These are phyloP conservation scores for Diplodia seriata DNA, from an alignment of 2,329 filamentous ascomycete species.

Conservation along the genomic window DNA sequence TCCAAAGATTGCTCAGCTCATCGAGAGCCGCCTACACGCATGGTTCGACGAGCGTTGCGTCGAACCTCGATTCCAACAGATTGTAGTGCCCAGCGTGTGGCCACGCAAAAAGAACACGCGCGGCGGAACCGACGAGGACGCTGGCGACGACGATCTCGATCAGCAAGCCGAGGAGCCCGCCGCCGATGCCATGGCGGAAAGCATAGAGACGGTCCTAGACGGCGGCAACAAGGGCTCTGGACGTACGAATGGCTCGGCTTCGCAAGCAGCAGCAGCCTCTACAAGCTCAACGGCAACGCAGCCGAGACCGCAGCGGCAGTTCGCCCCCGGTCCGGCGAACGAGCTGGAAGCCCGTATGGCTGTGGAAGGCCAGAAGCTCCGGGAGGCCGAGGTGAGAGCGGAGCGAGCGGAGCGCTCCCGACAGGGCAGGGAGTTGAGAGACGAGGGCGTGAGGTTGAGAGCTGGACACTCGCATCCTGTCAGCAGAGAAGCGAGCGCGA, in stretches of 20 bases:
- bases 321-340: constrained; percentile 16
- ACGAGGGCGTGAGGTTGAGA: constrained; percentile 7
- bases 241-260: neutral
- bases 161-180: constrained; percentile 25
- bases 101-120: constrained; percentile 83
- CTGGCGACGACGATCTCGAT: constrained; percentile 34
- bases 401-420: constrained; percentile 20
- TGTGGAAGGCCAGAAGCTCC: constrained; percentile 46
- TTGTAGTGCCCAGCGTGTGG: constrained; percentile 82
- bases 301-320: constrained; percentile 16
- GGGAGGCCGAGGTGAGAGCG: constrained; percentile 47
- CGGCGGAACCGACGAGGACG: constrained; percentile 67
- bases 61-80: constrained; percentile 86
- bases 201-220: constrained; percentile 15
- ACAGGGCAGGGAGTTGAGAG: constrained; percentile 17
- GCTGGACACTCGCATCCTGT: neutral
- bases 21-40: constrained; percentile 78
- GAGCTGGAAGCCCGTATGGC: constrained; percentile 45
- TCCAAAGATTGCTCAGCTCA: constrained; percentile 84
- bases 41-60: constrained; percentile 91
- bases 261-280: constrained; percentile 29
- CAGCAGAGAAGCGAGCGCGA: constrained; percentile 9
- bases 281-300: constrained; percentile 19
- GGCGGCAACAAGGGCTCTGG: neutral
- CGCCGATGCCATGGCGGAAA: neutral